phyloP scores from a whole-genome alignment of 1,139 yeast species.

The Magnusiomyces suaveolens region DNA sequence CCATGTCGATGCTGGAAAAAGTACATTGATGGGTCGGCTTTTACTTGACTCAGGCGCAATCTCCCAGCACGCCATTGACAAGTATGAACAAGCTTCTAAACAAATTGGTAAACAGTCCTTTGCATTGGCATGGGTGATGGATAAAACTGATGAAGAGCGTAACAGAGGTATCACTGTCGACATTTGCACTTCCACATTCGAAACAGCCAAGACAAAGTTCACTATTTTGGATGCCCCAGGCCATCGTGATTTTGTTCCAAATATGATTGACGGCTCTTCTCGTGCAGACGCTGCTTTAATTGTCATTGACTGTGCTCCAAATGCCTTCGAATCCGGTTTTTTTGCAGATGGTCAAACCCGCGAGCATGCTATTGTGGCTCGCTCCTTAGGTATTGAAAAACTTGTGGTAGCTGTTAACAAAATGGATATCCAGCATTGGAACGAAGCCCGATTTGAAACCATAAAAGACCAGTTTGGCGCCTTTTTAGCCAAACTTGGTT shows the following conservation, averaged over 20 bases:
- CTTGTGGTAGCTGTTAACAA: slow-evolving; percentile 79
- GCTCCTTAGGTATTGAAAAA: slow-evolving; percentile 68
- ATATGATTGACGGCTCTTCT: slow-evolving; percentile 94
- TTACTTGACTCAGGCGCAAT: slow-evolving; percentile 75
- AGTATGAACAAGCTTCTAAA: slow-evolving; percentile 70
- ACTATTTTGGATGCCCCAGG: slow-evolving; percentile 98
- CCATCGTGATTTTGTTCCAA: slow-evolving; percentile 95
- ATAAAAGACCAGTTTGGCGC: slow-evolving; percentile 50
- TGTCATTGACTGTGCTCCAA: slow-evolving; percentile 67
- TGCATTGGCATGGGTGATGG: slow-evolving; percentile 93
- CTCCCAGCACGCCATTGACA: slow-evolving; percentile 65
- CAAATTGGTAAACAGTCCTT: slow-evolving; percentile 83
- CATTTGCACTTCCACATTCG: slow-evolving; percentile 75
- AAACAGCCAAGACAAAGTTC: slow-evolving; percentile 53
- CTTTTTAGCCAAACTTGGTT: slow-evolving; percentile 56
- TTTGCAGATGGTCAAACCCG: slow-evolving; percentile 79
- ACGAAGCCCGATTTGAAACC: slow-evolving; percentile 50
- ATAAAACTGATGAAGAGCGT: slow-evolving; percentile 88
- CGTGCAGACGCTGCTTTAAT: slow-evolving; percentile 66
- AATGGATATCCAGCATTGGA: slow-evolving; percentile 71
- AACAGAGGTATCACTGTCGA: slow-evolving; percentile 83
- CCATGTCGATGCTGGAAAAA: slow-evolving; percentile 97
- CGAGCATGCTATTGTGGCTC: slow-evolving; percentile 81
- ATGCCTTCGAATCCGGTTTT: slow-evolving; percentile 88
- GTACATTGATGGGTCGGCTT: slow-evolving; percentile 86